Evolutionary conservation across 2,329 filamentous ascomycete genomes (phyloP), one percentile per base, ranked within the genome.

Genomic region (Diaporthe batatas): DNA sequence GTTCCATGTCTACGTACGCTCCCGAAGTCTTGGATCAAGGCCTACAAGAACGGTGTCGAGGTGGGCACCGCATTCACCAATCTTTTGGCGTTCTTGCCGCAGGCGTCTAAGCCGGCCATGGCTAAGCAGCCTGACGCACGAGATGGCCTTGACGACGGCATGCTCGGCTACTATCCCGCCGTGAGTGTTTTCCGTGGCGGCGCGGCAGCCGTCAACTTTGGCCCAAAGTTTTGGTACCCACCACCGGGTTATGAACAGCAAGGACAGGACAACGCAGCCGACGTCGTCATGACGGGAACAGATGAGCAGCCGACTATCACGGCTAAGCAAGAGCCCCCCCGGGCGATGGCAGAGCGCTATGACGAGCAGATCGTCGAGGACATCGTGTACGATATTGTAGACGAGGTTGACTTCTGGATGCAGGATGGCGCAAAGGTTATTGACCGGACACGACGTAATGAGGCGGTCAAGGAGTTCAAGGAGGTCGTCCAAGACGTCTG

Each of bases 361-460:
- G 90, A 91, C 73, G 95, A 99, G 80, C 96, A 98, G 84, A 95
- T 99, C 74, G 95, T 93, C 18, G 96, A 99, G 83, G 96, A 99
- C 79, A 87, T 98, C 32, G 89, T 98, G 39, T 98, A 95, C 81
- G 96, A 99, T 81, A 89, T 99, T 69, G 88, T 98, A 42, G 96
- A 99, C 79, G 96, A 99, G 83, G 93, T 97, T 64, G 95, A 97
- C 84, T 96, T 94, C 83, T 97, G 91, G 91, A 87, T 91, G 81
- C 90, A 93, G 79, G 93, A 94, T 75, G 88, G 88, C 32, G 86
- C 85, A 11, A 85, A 84, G 74, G 84, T 86, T 11, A 83, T 86
- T 59, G 86, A 86, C 72, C 82, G 83, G 57, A 83, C 83, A 12
- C 86, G 79, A 16, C 83, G 82, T 18, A 86, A 83, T 62, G 84